Percentiles rank a stretch among this genome's conserved stretches.
These are phyloP conservation scores for Domatiomyces catenatus DNA, from an alignment of 2,329 filamentous ascomycete species.

Conservation along the genomic window DNA sequence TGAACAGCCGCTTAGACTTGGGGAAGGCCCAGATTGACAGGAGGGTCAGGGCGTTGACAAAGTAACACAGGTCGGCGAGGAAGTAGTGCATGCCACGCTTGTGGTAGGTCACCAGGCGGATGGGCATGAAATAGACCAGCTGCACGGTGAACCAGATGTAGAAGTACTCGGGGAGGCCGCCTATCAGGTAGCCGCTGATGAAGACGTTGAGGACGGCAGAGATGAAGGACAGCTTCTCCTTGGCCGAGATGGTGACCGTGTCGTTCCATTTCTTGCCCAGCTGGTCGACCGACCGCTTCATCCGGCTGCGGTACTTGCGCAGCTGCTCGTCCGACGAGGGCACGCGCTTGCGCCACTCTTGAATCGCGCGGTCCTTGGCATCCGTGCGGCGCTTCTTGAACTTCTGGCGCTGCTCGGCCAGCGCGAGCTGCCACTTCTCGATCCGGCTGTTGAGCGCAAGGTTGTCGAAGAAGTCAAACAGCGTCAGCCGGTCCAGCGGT, in stretches of 20 bases:
- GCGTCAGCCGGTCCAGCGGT: slow-evolving; percentile 72
- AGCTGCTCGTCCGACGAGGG: slow-evolving; percentile 84
- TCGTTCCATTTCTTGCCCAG: slow-evolving; percentile 77
- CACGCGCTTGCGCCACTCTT: slow-evolving; percentile 77
- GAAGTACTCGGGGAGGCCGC: slow-evolving; percentile 69
- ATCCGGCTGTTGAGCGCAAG: slow-evolving; percentile 76
- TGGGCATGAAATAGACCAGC: slow-evolving; percentile 89
- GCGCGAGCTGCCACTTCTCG: slow-evolving; percentile 72
- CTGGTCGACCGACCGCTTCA: slow-evolving; percentile 79
- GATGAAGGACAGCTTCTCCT: slow-evolving; percentile 94
- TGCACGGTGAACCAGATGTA: slow-evolving; percentile 85
- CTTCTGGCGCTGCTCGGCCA: slow-evolving; percentile 70
- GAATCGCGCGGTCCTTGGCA: slow-evolving; percentile 78
- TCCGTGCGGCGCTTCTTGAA: slow-evolving; percentile 63
- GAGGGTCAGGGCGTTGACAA: slow-evolving; percentile 76
- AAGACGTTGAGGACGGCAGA: slow-evolving; percentile 95
- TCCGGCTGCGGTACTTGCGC: slow-evolving; percentile 73
- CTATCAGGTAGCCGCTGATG: slow-evolving; percentile 85
- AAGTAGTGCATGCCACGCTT: slow-evolving; percentile 93
- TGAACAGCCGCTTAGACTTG: slow-evolving; percentile 76
- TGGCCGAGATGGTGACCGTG: slow-evolving; percentile 68
- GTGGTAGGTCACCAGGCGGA: slow-evolving; percentile 83
- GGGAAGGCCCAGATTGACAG: slow-evolving; percentile 85
- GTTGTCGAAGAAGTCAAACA: slow-evolving; percentile 91
- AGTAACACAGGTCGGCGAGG: slow-evolving; percentile 92